Evolutionary conservation across 768 basidiomycete genomes (phyloP), one percentile per base, ranked within the genome.

Genomic region (Xanthoconium stramineum): DNA sequence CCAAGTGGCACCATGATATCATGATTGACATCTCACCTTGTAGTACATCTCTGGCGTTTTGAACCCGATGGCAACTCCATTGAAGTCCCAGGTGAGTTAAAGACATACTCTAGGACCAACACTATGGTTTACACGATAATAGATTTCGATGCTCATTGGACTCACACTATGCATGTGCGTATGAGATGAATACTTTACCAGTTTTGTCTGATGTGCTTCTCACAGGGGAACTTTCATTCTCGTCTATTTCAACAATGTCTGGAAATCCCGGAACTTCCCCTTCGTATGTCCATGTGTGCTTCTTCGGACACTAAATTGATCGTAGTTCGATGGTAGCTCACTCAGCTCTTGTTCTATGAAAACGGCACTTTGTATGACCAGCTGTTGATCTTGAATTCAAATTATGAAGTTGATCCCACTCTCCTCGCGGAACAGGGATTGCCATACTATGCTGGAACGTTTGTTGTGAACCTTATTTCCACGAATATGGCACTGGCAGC

Each of bases 261-360:
- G 84, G 84, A 67, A 79, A 45, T 79, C 78, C 2, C 78, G 81
- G 62, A 78, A 74, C 61, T 84, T 86, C 72, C 85, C 85, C 2
- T 84, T 84, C 70, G 75, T 77, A 61, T 35, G 68, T 52, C 1
- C 13, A 14, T 2, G 14, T 33, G 19, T 2, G 9, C 28, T 30
- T 40, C 20, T 28, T 29, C 40, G 32, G 19, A 24, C 20, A 24
- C 9, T 8, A 3, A 6, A 4, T 20, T 43, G 15, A 51, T 10
- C 30, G 14, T 5, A 24, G 7, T 11, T 15, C 29, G 4, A 24
- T 24, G 24, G 14, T 35, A 51, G 50, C 50, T 51, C 20, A 35
- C 50, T 17, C 50, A 51, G 35, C 50, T 51, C 8, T 42, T 51
- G 20, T 51, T 51, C 32, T 51, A 51, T 24, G 40, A 51, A 35